phyloP scores from a whole-genome alignment of 306 rosid species.

The Cucumis cinereus region DNA sequence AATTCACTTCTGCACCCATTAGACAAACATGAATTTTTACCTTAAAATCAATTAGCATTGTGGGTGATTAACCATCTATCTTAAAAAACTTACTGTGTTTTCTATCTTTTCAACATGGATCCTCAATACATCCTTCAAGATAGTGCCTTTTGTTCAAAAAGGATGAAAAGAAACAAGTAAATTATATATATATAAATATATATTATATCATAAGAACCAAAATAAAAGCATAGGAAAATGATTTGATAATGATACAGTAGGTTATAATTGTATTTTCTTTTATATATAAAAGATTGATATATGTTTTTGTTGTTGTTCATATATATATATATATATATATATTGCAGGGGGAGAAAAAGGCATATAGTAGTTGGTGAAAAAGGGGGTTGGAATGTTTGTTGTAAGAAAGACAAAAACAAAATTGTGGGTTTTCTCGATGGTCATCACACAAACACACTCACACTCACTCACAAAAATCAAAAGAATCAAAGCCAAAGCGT shows the following conservation, averaged over 20 bases:
- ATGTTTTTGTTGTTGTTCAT: background rate
- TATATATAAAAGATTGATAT: background rate
- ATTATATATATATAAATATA: too few relatives aligned
- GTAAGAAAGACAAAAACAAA: conserved; percentile 1
- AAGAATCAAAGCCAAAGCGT: background rate
- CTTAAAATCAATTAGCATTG: too few relatives aligned
- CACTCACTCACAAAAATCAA: background rate
- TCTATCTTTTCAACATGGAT: too few relatives aligned
- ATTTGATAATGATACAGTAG: background rate
- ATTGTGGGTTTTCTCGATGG: background rate
- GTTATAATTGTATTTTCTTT: too few relatives aligned
- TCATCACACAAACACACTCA: too few relatives aligned
- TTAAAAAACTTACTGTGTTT: too few relatives aligned
- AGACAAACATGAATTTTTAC: too few relatives aligned
- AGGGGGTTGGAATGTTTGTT: background rate
- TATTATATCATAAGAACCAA: background rate
- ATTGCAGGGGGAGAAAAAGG: background rate
- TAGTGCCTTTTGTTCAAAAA: too few relatives aligned
- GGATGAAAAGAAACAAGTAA: background rate
- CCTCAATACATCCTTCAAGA: too few relatives aligned
- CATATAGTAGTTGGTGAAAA: conserved; percentile 6
- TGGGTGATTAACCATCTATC: too few relatives aligned
- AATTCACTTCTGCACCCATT: too few relatives aligned
- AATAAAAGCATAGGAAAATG: background rate
- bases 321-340: too few relatives aligned